A percentile compares a stretch with the other conserved stretches of the same genome.
Conservation (phyloP, 768 basidiomycete genomes). For the Pleurotus tuoliensis region DNA sequence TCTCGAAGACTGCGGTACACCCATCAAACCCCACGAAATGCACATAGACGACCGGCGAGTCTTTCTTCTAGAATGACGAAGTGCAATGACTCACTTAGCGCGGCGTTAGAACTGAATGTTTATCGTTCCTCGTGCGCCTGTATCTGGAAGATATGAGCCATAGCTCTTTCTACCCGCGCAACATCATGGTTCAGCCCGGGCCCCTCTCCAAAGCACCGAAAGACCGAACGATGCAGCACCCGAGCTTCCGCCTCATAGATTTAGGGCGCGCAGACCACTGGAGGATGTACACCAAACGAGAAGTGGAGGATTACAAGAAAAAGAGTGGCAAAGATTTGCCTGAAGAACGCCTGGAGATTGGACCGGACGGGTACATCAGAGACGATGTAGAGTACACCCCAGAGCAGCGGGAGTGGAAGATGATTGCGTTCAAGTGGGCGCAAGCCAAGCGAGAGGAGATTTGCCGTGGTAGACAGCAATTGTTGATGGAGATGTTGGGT, state of each 20-base stretch:
- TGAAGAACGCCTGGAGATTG: not conserved
- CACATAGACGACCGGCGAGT: conserved; percentile 34
- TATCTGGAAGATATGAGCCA: conserved; percentile 33
- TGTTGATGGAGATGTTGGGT: not conserved
- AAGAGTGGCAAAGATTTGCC: not conserved
- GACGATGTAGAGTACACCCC: not conserved
- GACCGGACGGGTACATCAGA: not conserved
- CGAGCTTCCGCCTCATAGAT: conserved; percentile 37
- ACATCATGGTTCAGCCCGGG: conserved; percentile 33
- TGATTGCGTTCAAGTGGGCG: not conserved
- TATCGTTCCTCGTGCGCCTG: conserved; percentile 32
- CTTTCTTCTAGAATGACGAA: not conserved
- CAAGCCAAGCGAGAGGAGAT: not conserved
- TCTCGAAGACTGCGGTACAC: conserved; percentile 37
- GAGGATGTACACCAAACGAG: not conserved
- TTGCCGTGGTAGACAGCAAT: conserved; percentile 7
- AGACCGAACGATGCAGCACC: conserved; percentile 9
- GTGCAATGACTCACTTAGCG: not conserved
- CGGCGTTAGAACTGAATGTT: conserved; percentile 32
- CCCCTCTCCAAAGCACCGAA: conserved; percentile 21
- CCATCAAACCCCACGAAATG: conserved; percentile 21
- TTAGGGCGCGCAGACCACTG: conserved; percentile 23
- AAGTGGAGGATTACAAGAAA: not conserved
- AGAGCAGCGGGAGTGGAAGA: not conserved
- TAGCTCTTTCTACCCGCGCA: conserved; percentile 31